These are phyloP conservation scores for Phytophthora niederhauseri DNA, from an alignment of 352 stramenopile genomes.

Conservation along the genomic window DNA sequence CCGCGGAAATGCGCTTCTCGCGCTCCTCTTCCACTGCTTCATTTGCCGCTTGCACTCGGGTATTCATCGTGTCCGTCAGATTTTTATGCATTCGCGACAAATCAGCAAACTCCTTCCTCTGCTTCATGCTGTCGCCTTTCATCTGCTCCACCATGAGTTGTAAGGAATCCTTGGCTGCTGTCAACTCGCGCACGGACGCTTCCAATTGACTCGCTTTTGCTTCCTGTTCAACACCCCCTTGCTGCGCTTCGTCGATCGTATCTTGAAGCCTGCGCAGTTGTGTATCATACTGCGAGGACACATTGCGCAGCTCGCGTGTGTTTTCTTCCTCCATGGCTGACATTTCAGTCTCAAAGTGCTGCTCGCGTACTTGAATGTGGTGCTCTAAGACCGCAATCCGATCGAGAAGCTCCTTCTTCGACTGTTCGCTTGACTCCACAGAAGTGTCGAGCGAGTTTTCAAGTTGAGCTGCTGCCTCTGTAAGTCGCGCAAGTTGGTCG, in stretches of 20 bases:
- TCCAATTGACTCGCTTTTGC: slow-evolving; percentile 24
- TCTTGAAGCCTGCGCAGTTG: slow-evolving; percentile 34
- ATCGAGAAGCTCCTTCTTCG: slow-evolving; percentile 39
- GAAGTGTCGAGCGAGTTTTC: slow-evolving; percentile 41
- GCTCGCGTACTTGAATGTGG: slow-evolving; percentile 32
- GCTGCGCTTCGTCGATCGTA: slow-evolving; percentile 27
- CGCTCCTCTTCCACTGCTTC: slow-evolving; percentile 44
- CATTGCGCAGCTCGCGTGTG: slow-evolving; percentile 26
- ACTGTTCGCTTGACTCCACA: slow-evolving; percentile 35
- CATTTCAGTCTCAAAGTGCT: slow-evolving; percentile 37
- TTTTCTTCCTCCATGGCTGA: slow-evolving; percentile 28
- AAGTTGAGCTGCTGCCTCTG: slow-evolving; percentile 25
- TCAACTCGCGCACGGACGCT: slow-evolving; percentile 20
- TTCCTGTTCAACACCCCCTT: slow-evolving; percentile 13
- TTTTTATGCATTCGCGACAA: slow-evolving; percentile 75
- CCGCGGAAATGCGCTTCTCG: slow-evolving; percentile 21
- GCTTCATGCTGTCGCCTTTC: slow-evolving; percentile 46
- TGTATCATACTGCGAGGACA: slow-evolving; percentile 38
- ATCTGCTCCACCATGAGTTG: slow-evolving; percentile 34
- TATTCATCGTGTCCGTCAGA: slow-evolving; percentile 51
- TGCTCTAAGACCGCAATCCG: slow-evolving; percentile 37
- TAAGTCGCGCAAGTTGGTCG: slow-evolving; percentile 26
- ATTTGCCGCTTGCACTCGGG: slow-evolving; percentile 30
- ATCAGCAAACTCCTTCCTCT: slow-evolving; percentile 68
- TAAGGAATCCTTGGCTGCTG: slow-evolving; percentile 36